Percentiles rank a stretch among this genome's conserved stretches.
phyloP scores from a whole-genome alignment of 2,329 filamentous ascomycete species.

The Aspergillus tanneri region DNA sequence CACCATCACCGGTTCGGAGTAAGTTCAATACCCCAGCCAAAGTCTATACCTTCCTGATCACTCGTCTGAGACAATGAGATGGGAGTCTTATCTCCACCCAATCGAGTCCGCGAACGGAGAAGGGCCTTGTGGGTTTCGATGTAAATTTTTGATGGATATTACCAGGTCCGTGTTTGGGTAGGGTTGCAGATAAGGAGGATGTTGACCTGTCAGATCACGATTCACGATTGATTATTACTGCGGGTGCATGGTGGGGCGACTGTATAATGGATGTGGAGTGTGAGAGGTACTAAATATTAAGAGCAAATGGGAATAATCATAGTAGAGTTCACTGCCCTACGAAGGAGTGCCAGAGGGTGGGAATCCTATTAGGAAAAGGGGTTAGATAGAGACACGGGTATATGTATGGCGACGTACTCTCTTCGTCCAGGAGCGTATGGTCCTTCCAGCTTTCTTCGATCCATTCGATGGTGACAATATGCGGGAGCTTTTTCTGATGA shows the following conservation, averaged over 20 bases:
- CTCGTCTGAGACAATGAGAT: too few relatives aligned
- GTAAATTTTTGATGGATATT: neutral
- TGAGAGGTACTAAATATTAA: neutral
- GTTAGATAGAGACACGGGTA: neutral
- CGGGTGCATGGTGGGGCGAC: too few relatives aligned
- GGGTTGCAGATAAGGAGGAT: slow-evolving; percentile 3
- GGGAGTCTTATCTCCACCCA: slow-evolving; percentile 15
- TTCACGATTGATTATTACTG: neutral
- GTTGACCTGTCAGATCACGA: neutral
- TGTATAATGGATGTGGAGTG: too few relatives aligned
- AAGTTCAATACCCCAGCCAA: too few relatives aligned
- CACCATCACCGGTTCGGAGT: too few relatives aligned
- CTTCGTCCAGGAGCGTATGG: slow-evolving; percentile 76
- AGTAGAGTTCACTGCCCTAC: too few relatives aligned
- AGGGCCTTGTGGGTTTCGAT: neutral
- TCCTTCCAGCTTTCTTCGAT: slow-evolving; percentile 77
- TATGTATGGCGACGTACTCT: slow-evolving; percentile 43
- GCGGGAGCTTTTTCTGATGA: slow-evolving; percentile 55
- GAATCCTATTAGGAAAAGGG: slow-evolving; percentile 3
- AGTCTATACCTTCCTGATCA: too few relatives aligned
- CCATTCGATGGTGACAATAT: slow-evolving; percentile 71
- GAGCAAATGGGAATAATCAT: too few relatives aligned
- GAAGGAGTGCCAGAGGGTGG: too few relatives aligned
- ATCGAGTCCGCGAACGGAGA: slow-evolving; percentile 3
- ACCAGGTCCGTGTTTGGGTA: slow-evolving; percentile 4